Percentiles rank a stretch among this genome's conserved stretches.
phyloP scores from a whole-genome alignment of 768 basidiomycete genomes.

The Lactarius trivialis region DNA sequence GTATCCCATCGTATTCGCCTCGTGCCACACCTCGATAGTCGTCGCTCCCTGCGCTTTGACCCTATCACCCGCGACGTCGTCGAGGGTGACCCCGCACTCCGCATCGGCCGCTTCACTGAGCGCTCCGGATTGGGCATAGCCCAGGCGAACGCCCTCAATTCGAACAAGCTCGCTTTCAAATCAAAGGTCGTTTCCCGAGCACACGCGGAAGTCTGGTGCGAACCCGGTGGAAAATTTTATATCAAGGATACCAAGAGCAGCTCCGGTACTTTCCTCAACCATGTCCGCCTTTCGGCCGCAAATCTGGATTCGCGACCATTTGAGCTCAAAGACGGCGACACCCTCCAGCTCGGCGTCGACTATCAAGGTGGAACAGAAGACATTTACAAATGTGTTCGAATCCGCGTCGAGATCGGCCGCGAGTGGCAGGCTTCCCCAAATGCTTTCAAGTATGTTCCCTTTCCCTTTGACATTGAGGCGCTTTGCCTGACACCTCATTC shows the following conservation, averaged over 20 bases:
- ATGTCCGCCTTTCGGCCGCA: slow-evolving; percentile 80
- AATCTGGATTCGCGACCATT: slow-evolving; percentile 72
- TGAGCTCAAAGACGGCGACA: slow-evolving; percentile 85
- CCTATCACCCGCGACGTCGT: slow-evolving; percentile 82
- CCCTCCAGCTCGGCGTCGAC: slow-evolving; percentile 92
- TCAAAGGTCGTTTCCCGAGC: slow-evolving; percentile 91
- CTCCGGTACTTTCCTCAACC: slow-evolving; percentile 93
- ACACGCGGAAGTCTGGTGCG: slow-evolving; percentile 93
- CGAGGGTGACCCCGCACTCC: slow-evolving; percentile 61
- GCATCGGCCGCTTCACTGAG: slow-evolving; percentile 94
- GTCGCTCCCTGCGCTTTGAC: slow-evolving; percentile 86
- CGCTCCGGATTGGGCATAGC: slow-evolving; percentile 60
- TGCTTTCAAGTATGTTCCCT: slow-evolving; percentile 73
- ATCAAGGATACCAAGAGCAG: slow-evolving; percentile 87
- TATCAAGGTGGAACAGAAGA: slow-evolving; percentile 97
- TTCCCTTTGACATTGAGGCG: slow-evolving; percentile 13
- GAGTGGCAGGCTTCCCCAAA: slow-evolving; percentile 89
- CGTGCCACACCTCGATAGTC: slow-evolving; percentile 90
- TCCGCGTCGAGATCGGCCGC: slow-evolving; percentile 80
- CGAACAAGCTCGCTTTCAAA: slow-evolving; percentile 89
- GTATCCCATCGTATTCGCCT: slow-evolving; percentile 76
- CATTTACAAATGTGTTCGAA: slow-evolving; percentile 96
- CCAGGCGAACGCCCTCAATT: slow-evolving; percentile 59
- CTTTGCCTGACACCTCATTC: neutral
- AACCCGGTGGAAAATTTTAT: slow-evolving; percentile 62